A percentile compares a stretch with the other conserved stretches of the same genome.
These are phyloP conservation scores for Ceratobasidium sp. DNA, from an alignment of 1,284 basidiomycete genomes.

Conservation along the genomic window DNA sequence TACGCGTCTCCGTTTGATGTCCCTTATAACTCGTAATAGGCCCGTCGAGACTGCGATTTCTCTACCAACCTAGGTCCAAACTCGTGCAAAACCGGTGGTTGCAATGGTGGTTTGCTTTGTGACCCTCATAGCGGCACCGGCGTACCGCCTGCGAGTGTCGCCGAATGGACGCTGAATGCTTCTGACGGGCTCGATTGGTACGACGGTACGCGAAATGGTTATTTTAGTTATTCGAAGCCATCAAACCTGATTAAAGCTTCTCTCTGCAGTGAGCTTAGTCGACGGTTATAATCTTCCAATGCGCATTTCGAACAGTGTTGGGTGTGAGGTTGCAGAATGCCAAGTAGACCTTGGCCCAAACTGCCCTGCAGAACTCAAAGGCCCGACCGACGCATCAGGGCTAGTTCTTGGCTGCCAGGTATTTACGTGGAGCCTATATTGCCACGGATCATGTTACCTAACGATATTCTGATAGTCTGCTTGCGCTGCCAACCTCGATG, in stretches of 20 bases:
- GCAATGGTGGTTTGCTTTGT: conserved; percentile 50
- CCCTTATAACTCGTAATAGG: background rate
- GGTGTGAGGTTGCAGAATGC: conserved; percentile 48
- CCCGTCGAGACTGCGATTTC: conserved; percentile 59
- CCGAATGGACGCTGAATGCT: conserved; percentile 47
- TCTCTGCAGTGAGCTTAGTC: conserved; percentile 49
- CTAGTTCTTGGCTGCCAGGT: conserved; percentile 68
- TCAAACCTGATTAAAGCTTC: conserved; percentile 64
- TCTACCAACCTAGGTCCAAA: conserved; percentile 22
- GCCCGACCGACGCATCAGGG: conserved; percentile 65
- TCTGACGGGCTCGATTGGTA: conserved; percentile 49
- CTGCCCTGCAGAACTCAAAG: conserved; percentile 64
- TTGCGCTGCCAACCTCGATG: conserved; percentile 45
- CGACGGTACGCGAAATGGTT: conserved; percentile 41
- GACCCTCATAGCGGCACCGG: conserved; percentile 50
- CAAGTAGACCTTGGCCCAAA: conserved; percentile 41
- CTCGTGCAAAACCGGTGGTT: conserved; percentile 44
- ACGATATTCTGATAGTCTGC: conserved; percentile 58
- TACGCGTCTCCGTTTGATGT: background rate
- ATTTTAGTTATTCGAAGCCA: background rate
- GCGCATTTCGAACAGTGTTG: conserved; percentile 49
- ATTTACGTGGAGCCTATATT: conserved; percentile 55
- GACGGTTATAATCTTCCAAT: conserved; percentile 54
- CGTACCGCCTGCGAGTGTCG: conserved; percentile 53
- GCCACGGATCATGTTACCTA: conserved; percentile 62